Conservation (phyloP, 345 rosid species). For the Murraya koenigii region DNA sequence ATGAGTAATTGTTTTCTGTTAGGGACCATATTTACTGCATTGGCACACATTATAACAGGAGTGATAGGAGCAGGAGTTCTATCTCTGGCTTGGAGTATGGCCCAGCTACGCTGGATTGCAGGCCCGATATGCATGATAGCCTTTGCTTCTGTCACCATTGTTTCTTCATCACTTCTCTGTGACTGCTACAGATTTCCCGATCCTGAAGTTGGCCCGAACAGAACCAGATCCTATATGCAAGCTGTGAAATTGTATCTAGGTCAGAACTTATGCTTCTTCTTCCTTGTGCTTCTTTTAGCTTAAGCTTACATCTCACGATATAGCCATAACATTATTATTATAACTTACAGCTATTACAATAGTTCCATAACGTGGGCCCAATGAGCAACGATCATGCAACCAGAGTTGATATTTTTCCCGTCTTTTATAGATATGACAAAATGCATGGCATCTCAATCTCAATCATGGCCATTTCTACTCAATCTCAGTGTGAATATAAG, state of each 20-base stretch:
- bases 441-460: neutral
- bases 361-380: neutral
- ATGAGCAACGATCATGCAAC: neutral
- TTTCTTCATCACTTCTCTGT: constrained; percentile 46
- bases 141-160: constrained; percentile 52
- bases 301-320: neutral
- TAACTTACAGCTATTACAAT: neutral
- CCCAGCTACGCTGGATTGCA: constrained; percentile 73
- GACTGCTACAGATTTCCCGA: constrained; percentile 57
- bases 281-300: neutral
- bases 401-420: neutral
- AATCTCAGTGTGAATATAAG: neutral
- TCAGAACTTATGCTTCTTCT: constrained; percentile 9
- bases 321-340: neutral
- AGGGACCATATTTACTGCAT: constrained; percentile 61
- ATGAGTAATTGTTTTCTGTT: neutral
- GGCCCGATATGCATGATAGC: constrained; percentile 47
- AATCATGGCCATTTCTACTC: neutral
- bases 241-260: constrained; percentile 60
- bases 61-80: constrained; percentile 83
- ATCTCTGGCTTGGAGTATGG: constrained; percentile 71
- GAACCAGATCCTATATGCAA: constrained; percentile 41
- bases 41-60: constrained; percentile 68
- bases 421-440: neutral
- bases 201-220: constrained; percentile 43